These are phyloP conservation scores for Hericium rajendrae DNA, from an alignment of 768 basidiomycete genomes.

Conservation along the genomic window DNA sequence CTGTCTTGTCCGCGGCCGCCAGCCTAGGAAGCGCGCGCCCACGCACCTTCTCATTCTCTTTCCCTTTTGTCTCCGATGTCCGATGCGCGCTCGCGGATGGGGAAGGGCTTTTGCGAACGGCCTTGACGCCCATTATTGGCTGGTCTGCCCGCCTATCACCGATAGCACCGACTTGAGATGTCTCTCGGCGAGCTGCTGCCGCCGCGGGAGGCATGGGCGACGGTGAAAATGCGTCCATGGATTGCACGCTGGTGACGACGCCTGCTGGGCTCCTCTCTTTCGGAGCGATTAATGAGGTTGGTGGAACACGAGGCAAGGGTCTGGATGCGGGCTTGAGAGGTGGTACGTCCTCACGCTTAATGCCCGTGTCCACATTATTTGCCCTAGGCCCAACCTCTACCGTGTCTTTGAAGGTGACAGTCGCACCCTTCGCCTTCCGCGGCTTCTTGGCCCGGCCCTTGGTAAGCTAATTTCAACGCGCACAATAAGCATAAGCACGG, in stretches of 20 bases:
- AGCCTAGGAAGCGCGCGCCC: conserved; percentile 36
- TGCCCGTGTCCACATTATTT: too few relatives aligned
- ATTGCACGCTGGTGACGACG: too few relatives aligned
- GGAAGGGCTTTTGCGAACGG: conserved; percentile 6
- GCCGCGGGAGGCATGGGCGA: too few relatives aligned
- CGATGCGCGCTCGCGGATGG: not conserved
- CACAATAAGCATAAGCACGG: conserved; percentile 2
- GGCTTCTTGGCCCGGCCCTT: conserved; percentile 66
- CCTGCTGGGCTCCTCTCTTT: too few relatives aligned
- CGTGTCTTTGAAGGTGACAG: not conserved
- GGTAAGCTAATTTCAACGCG: conserved; percentile 47
- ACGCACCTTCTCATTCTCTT: conserved; percentile 23
- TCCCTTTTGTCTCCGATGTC: conserved; percentile 7
- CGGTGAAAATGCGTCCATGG: too few relatives aligned
- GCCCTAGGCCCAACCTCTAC: not conserved
- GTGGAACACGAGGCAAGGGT: too few relatives aligned
- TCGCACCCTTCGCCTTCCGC: conserved; percentile 33
- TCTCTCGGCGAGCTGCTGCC: not conserved
- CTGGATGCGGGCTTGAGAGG: too few relatives aligned
- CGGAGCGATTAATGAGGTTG: too few relatives aligned
- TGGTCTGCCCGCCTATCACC: conserved; percentile 25
- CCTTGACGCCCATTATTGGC: conserved; percentile 24
- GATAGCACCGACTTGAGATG: conserved; percentile 7
- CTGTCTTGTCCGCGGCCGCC: conserved; percentile 6
- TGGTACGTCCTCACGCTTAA: too few relatives aligned